Base-by-base conservation (phyloP, 1,284 basidiomycete species). In the Ustilago shanxiensis region DNA sequence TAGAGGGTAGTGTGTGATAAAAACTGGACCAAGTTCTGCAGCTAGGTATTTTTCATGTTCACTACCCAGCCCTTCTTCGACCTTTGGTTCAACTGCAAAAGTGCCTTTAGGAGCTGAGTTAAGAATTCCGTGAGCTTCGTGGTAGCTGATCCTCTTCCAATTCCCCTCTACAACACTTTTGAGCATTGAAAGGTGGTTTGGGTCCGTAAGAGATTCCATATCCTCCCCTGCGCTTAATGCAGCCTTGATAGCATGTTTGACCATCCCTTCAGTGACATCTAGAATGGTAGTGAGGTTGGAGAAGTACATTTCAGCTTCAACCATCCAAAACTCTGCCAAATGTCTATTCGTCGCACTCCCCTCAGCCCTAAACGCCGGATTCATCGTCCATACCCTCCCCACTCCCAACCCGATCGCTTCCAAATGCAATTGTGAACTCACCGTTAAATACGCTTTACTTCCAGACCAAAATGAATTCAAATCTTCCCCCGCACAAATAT, bases 251-350 rank as follows among this genome's bases (percentile, higher is more conserved):
- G 57, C 76, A 1, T 44, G 16, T n/a, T 73, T 75, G 35, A 83
- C 39, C 58, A 78, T 45, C 9, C 62, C 72, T 54, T 84, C 80
- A 9, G 75, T 59, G 10, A 70, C 44, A 35, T 75, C 67, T 50
- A 83, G 56, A 2, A 83, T 72, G n/a, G 49, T 58, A 1, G 55
- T 20, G 7, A 83, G 68, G 1, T 60, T 66, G 18, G 72, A 56
- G 53, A 79, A 83, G 45, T 75, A 78, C 62, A 81, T 61, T 31
- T 86, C 96, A 0, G 93, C 95, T 87, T 99, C 96, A 64, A 97
- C 90, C 96, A 99, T 99, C 93, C 94, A 97, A 86, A 99, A 99
- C 85, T 99, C 97, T 54, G 94, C 91, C 8, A 99, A 89, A 86
- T 99, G 96, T n/a, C 96, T 89, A 55, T 90, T 91, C 1, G 96